Evolutionary conservation across 2,329 filamentous ascomycete genomes (phyloP), one percentile per base, ranked within the genome.

Genomic region (Diaporthe helianthi): DNA sequence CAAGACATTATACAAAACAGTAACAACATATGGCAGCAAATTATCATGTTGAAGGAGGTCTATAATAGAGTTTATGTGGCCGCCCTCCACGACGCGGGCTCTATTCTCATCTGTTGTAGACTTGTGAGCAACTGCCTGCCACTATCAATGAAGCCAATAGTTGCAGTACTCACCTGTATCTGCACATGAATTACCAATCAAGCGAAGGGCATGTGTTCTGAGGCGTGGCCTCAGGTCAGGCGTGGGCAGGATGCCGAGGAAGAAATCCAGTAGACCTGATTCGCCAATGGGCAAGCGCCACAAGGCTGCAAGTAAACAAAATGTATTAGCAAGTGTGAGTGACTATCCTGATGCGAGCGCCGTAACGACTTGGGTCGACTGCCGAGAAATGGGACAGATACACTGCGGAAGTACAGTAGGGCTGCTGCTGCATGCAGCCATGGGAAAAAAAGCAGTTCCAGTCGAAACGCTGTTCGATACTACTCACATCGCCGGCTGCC

Each of bases 141-240:
- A 38, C 17, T 38, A 19, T 15, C 36, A 10, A 49, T 41, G 19
- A n/a, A 12, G 13, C 22, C 2, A 4, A 10, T 9, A 13, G 29
- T 19, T 26, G 6, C 19, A 12, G 29, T 24, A 24, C 76, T 67
- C 76, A 85, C 85, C 83, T 72, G 85, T 86, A 72, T 90, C 88
- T 24, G 88, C 89, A 71, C 87, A 90, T 12, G 86, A 86, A 75
- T 91, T 91, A 17, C 88, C 89, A 19, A 88, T 81, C 24, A 90
- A 76, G 29, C 89, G 85, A 19, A 90, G 79, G 9, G 83, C 78
- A 67, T 90, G 88, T 9, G 86, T 79, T 53, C 82, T 82, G n/a
- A 89, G 78, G 1, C 79, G 74, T 38, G 81, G 79, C 12, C 78
- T 77, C 44, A 85, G 72, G 1, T 76, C 78, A 4, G 81, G 76